A percentile compares a stretch with the other conserved stretches of the same genome.
phyloP scores from a whole-genome alignment of 2,329 filamentous ascomycete species.

The Xylariaceae sp. region DNA sequence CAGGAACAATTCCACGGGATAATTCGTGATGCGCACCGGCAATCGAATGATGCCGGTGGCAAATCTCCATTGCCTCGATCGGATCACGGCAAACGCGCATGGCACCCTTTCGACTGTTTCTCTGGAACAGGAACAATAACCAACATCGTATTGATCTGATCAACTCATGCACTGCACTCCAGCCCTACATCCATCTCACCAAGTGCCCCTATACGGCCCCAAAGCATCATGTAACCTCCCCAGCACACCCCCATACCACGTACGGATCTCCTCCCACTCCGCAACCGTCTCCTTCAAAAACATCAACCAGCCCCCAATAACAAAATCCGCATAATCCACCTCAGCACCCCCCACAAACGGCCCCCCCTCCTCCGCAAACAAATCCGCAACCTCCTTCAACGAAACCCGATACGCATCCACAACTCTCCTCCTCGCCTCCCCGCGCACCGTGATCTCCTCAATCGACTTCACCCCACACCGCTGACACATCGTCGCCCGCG shows the following conservation, averaged over 20 bases:
- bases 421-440: constrained; percentile 21
- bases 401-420: constrained; percentile 6
- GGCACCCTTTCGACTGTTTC: too few species aligned
- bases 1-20: too few species aligned
- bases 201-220: constrained; percentile 18
- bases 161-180: too few species aligned
- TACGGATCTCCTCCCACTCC: constrained; percentile 25
- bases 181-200: constrained; percentile 5
- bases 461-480: constrained; percentile 42
- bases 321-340: constrained; percentile 26
- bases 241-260: constrained; percentile 25
- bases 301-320: constrained; percentile 29
- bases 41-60: too few species aligned
- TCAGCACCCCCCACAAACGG: constrained; percentile 25
- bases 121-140: too few species aligned
- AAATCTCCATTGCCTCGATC: too few species aligned
- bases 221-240: constrained; percentile 24
- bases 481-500: constrained; percentile 43
- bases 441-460: constrained; percentile 34
- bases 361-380: constrained; percentile 16
- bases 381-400: constrained; percentile 22
- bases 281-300: constrained; percentile 12
- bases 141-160: too few species aligned
- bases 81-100: too few species aligned
- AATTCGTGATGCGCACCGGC: too few species aligned